Base-by-base conservation (phyloP, 345 rosid species). In the Camelina laxa region DNA sequence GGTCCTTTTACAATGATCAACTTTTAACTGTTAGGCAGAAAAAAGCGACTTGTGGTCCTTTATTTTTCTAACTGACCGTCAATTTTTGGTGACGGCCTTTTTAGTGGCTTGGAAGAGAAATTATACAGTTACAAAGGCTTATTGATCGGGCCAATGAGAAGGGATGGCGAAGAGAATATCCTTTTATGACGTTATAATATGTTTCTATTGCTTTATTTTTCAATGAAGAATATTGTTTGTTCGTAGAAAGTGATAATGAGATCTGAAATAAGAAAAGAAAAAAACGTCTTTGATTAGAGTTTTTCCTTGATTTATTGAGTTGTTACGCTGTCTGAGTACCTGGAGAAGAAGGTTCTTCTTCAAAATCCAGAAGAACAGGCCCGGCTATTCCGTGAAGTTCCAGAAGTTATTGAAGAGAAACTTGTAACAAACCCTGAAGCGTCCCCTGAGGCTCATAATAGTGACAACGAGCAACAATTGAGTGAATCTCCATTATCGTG, bases 141-240 rank as follows among this genome's bases (percentile, higher is more conserved):
- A 91, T 93, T 70, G 84, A 82, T 69, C 86, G 75, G 75, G 93
- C 97, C 74, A 93, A 83, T 79, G 96, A 91, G 78, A 91, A 93
- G 81, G 97, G 98, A 60, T 87, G 90, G 96, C 91, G 92, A 60
- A 87, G 74, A 88, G 98, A 93, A 93, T 93, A 93, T 93, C 96
- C 96, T 86, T 68, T 41, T 44, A 3, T 45, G 70, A 21, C 7
- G 20, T 69, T 33, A 8, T 44, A 38, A 5, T 35, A 22, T 41
- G 35, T 61, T 45, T 49, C 13, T 8, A 60, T 76, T 53, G 19
- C 31, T 76, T 36, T 41, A 45, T 31, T 63, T 39, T 55, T 1
- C 47, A 24, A 55, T 76, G 53, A 64, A 45, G 24, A 3, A 58
- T 61, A 36, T 45, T n/a, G 35, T 65, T 45, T n/a, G 35, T 65